A percentile compares a stretch with the other conserved stretches of the same genome.
phyloP scores from a whole-genome alignment of 345 rosid species.

The Brassica incana region DNA sequence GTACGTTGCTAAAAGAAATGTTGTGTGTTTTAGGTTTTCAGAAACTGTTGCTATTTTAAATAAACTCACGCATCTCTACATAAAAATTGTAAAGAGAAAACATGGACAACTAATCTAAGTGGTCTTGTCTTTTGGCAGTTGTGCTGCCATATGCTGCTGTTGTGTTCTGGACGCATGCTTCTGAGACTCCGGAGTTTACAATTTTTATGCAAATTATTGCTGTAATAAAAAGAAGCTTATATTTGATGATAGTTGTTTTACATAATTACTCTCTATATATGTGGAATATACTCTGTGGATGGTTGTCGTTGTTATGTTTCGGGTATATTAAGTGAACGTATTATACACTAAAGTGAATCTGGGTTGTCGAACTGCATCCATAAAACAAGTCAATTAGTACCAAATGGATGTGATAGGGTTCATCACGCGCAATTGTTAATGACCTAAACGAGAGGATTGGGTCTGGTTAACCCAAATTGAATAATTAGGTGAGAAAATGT shows the following conservation, averaged over 20 bases:
- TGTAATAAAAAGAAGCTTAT: slow-evolving; percentile 12
- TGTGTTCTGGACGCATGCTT: slow-evolving; percentile 66
- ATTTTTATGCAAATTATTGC: slow-evolving; percentile 5
- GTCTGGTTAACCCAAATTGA: neutral
- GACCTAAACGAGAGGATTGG: neutral
- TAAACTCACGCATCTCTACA: neutral
- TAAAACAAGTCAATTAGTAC: neutral
- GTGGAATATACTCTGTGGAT: neutral
- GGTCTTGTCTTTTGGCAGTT: slow-evolving; percentile 41
- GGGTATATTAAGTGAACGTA: slow-evolving; percentile 4
- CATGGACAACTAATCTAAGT: neutral
- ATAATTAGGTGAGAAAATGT: neutral
- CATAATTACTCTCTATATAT: neutral
- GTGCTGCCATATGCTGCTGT: slow-evolving; percentile 77
- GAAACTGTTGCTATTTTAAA: neutral
- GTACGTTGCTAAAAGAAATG: neutral
- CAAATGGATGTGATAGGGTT: neutral
- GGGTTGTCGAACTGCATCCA: neutral
- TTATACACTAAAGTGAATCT: neutral
- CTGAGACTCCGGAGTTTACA: slow-evolving; percentile 31
- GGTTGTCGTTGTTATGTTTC: slow-evolving; percentile 4
- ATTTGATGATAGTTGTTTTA: slow-evolving; percentile 1
- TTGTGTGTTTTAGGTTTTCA: neutral
- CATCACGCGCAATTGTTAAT: neutral
- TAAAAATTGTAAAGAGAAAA: neutral